Base-by-base conservation (phyloP, 352 stramenopile species). In the Blastocystis sp. region DNA sequence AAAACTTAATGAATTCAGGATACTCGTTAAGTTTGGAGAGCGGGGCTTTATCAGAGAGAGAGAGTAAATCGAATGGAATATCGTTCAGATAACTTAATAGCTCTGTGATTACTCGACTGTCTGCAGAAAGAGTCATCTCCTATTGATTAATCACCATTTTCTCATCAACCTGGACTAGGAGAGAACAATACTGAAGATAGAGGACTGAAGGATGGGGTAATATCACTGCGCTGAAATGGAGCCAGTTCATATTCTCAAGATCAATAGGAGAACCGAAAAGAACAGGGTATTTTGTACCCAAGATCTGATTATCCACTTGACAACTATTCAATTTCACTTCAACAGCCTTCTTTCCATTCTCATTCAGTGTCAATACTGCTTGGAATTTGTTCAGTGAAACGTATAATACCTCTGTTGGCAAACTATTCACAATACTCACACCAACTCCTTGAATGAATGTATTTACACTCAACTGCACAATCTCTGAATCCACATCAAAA, bases 251-350 rank as follows among this genome's bases (percentile, higher is more conserved):
- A 54, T 35, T 40, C 13, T 27, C 15, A 1, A 30, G 13, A 30
- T 64, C 48, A 15, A 68, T 35, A 22, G 73, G 73, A 17, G 78
- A 89, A 37, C 78, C 78, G n/a, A 89, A 89, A 33, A 89, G 60
- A 30, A 89, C 78, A 22, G 78, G 78, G 56, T 76, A 89, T 19
- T 44, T 59, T 22, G 40, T 37, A 22, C 56, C 51, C 1, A 78
- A 30, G 3, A 89, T 35, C 60, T 79, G 66, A 42, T 89, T 89
- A 64, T 89, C 78, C 19, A 89, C n/a, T 40, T 89, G 78, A 30
- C 73, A 77, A n/a, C 44, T 68, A 56, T 68, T 68, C 53, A 84
- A 22, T 33, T 42, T 62, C 73, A 60, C n/a, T 42, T 84, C 73
- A 5, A 56, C 73, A n/a, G 44, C n/a, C 42, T 66, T 64, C 73